A percentile compares a stretch with the other conserved stretches of the same genome.
phyloP scores from a whole-genome alignment of 805 yeast genomes.

The Ogataea haglerorum region DNA sequence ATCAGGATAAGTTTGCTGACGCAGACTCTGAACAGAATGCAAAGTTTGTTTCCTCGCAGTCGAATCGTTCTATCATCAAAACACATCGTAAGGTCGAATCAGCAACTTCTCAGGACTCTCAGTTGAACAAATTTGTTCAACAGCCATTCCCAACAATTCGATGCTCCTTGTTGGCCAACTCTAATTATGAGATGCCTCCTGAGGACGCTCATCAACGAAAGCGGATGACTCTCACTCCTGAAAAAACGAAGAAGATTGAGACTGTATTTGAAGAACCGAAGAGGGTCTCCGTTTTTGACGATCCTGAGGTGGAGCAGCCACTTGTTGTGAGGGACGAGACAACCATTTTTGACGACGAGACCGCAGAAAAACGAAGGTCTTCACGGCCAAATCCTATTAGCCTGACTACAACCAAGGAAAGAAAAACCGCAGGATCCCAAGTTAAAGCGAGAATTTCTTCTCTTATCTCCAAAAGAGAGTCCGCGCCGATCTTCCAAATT shows the following conservation, averaged over 20 bases:
- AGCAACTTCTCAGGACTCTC: slow-evolving; percentile 23
- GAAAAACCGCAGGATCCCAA: neutral
- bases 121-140: slow-evolving; percentile 16
- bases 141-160: slow-evolving; percentile 24
- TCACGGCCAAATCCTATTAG: slow-evolving; percentile 8
- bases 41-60: slow-evolving; percentile 8
- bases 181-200: slow-evolving; percentile 27
- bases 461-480: slow-evolving; percentile 11
- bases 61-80: slow-evolving; percentile 18
- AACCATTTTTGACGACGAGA: slow-evolving; percentile 22
- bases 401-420: slow-evolving; percentile 1
- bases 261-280: slow-evolving; percentile 4
- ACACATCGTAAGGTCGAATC: slow-evolving; percentile 30
- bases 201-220: slow-evolving; percentile 18
- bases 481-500: slow-evolving; percentile 11
- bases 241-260: slow-evolving; percentile 15
- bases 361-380: neutral
- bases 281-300: slow-evolving; percentile 25
- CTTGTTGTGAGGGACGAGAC: slow-evolving; percentile 9
- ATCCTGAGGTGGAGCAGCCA: slow-evolving; percentile 24
- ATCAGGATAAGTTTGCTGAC: slow-evolving; percentile 29
- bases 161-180: slow-evolving; percentile 27
- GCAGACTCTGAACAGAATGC: slow-evolving; percentile 22
- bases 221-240: slow-evolving; percentile 27
- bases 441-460: slow-evolving; percentile 14